A percentile compares a stretch with the other conserved stretches of the same genome.
These are phyloP conservation scores for Phialemoniopsis sp. DNA, from an alignment of 2,329 filamentous ascomycete genomes.

Conservation along the genomic window DNA sequence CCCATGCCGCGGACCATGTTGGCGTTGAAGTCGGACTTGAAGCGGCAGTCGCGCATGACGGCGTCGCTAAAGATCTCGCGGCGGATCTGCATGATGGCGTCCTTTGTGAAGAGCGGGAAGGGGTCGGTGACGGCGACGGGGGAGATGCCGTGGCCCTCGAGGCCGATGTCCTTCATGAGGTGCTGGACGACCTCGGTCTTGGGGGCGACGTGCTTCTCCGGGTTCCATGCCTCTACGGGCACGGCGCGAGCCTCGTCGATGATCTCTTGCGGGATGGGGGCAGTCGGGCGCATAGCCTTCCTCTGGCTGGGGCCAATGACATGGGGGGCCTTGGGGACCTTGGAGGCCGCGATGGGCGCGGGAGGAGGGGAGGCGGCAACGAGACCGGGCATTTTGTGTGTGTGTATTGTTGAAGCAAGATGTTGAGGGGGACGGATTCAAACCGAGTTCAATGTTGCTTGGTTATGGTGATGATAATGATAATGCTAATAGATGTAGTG, in stretches of 20 bases:
- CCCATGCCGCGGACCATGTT: constrained; percentile 49
- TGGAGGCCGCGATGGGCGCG: too few relatives aligned
- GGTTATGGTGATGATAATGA: too few relatives aligned
- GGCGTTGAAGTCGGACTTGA: constrained; percentile 27
- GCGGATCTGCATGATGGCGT: constrained; percentile 52
- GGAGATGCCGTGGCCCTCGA: constrained; percentile 46
- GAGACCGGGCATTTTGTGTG: too few relatives aligned
- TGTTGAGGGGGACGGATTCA: too few relatives aligned
- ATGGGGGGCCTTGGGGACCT: too few relatives aligned
- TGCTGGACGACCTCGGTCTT: constrained; percentile 37
- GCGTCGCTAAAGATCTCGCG: constrained; percentile 46
- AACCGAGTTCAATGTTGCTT: too few relatives aligned
- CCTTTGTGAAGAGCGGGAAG: constrained; percentile 50
- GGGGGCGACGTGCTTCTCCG: constrained; percentile 43
- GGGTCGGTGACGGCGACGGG: constrained; percentile 52
- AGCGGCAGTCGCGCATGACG: constrained; percentile 44
- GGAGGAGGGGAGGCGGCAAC: too few relatives aligned
- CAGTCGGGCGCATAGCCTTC: constrained; percentile 5
- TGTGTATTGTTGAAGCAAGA: too few relatives aligned
- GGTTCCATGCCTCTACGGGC: constrained; percentile 30
- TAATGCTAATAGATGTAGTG: too few relatives aligned
- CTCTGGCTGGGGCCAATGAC: too few relatives aligned
- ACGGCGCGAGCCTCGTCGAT: constrained; percentile 6
- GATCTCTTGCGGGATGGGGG: constrained; percentile 5
- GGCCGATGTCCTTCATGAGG: constrained; percentile 52